Conservation (phyloP, 352 stramenopile species). For the Achlya hypogyna region DNA sequence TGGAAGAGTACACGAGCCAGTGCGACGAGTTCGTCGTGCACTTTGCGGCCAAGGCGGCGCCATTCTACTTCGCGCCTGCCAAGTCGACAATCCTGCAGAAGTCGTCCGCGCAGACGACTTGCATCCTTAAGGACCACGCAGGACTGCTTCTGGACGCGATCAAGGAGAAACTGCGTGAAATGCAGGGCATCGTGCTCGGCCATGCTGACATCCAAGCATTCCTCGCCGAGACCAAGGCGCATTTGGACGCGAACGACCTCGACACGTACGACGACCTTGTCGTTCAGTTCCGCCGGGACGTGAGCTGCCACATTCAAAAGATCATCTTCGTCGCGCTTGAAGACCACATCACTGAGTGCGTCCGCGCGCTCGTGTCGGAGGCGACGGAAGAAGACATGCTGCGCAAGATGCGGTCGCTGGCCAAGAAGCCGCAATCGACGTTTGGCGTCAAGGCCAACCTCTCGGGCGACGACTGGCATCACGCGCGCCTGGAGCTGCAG, state of each 20-base stretch:
- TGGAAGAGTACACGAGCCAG: background rate
- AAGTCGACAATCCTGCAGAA: conserved; percentile 16
- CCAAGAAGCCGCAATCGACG: conserved; percentile 39
- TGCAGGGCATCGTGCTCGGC: conserved; percentile 40
- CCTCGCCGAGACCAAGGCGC: conserved; percentile 24
- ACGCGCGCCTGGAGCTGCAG: conserved; percentile 41
- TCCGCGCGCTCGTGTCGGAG: conserved; percentile 40
- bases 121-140: conserved; percentile 16
- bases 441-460: conserved; percentile 47
- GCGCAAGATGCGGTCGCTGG: conserved; percentile 46
- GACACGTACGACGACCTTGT: conserved; percentile 50
- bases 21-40: conserved; percentile 15
- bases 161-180: conserved; percentile 38
- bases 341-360: conserved; percentile 47
- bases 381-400: conserved; percentile 36
- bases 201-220: conserved; percentile 32
- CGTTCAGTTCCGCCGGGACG: conserved; percentile 46
- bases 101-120: background rate
- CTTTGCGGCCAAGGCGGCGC: background rate
- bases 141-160: conserved; percentile 11
- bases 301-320: conserved; percentile 42
- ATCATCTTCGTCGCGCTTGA: conserved; percentile 44
- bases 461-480: conserved; percentile 44
- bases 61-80: conserved; percentile 11
- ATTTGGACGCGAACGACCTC: conserved; percentile 27